Percentiles rank a stretch among this genome's conserved stretches.
These are phyloP conservation scores for Macrolepiota albuminosa DNA, from an alignment of 768 basidiomycete species.

Conservation along the genomic window DNA sequence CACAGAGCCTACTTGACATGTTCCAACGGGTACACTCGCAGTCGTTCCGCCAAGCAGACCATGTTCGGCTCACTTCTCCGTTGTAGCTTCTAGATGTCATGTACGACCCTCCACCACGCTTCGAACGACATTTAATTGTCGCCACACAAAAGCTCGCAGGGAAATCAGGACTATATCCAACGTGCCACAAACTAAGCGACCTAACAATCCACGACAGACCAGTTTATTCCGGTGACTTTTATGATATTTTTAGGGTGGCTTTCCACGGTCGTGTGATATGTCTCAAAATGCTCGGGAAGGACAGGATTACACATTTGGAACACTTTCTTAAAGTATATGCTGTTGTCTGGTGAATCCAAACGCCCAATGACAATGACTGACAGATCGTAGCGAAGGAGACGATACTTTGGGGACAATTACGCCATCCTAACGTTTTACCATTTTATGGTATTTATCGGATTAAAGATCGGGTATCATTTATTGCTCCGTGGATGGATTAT, in stretches of 20 bases:
- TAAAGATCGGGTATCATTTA: not conserved
- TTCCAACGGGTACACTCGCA: slow-evolving; percentile 3
- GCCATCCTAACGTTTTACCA: slow-evolving; percentile 6
- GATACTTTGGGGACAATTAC: slow-evolving; percentile 6
- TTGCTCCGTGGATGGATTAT: slow-evolving; percentile 3
- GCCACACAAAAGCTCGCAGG: slow-evolving; percentile 2
- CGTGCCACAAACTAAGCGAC: not conserved
- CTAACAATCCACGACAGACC: not conserved
- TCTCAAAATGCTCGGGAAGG: not conserved
- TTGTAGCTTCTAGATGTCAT: slow-evolving; percentile 4
- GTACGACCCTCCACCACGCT: slow-evolving; percentile 2
- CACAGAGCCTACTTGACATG: slow-evolving; percentile 4
- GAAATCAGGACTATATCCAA: not conserved
- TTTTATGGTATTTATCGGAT: slow-evolving; percentile 4
- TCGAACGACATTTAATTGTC: slow-evolving; percentile 1
- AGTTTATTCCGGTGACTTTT: not conserved
- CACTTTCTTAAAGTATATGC: not conserved
- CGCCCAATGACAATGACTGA: not conserved
- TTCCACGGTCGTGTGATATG: not conserved
- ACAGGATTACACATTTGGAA: not conserved
- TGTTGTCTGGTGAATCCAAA: not conserved
- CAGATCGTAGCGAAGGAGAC: slow-evolving; percentile 7
- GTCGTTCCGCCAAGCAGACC: not conserved
- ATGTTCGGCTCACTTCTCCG: not conserved
- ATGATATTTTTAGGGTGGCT: not conserved